Conservation (phyloP, 495 filamentous ascomycete species). For the Collariella sp. region DNA sequence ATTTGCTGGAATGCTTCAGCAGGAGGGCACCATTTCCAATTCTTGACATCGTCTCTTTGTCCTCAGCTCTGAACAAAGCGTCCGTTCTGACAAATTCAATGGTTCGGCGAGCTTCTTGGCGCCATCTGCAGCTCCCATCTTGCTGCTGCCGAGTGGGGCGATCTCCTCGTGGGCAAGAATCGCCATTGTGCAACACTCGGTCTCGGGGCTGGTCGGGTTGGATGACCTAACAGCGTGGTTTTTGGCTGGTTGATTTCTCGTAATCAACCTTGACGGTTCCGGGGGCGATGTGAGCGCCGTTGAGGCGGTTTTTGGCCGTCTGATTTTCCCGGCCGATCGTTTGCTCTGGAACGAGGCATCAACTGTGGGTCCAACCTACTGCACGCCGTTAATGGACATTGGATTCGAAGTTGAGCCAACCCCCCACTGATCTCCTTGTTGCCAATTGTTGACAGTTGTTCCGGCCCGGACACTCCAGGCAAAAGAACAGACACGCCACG, state of each 20-base stretch:
- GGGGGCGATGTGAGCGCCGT: neutral
- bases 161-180: neutral
- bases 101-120: neutral
- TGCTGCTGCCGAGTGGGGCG: neutral
- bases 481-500: neutral
- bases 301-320: neutral
- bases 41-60: too few relatives aligned
- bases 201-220: neutral
- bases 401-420: too few relatives aligned
- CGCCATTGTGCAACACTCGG: neutral
- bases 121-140: neutral
- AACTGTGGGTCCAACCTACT: neutral
- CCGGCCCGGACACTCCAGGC: neutral
- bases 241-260: neutral
- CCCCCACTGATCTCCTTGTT: neutral
- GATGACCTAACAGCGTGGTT: neutral
- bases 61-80: neutral
- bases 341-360: constrained; percentile 7
- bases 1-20: too few relatives aligned
- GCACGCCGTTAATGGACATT: too few relatives aligned
- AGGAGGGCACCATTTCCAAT: too few relatives aligned
- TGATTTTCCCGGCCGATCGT: constrained; percentile 3
- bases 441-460: neutral
- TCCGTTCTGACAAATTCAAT: constrained; percentile 4
- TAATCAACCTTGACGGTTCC: constrained; percentile 3